Base-by-base conservation (phyloP, 371 early-diverging fungal species). In the Mucor sp. region DNA sequence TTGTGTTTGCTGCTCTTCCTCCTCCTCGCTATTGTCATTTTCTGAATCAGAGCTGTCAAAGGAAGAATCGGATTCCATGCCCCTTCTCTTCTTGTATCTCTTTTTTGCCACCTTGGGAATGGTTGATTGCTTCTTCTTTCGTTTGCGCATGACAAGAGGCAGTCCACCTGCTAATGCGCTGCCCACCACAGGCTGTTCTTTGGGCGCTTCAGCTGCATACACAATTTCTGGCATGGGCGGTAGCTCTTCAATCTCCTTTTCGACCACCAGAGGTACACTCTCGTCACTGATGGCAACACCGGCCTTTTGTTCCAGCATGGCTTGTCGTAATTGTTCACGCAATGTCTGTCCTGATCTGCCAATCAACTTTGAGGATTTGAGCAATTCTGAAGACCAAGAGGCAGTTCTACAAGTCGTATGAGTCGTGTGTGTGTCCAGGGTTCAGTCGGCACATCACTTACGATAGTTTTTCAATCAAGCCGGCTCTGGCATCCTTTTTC, bases 401-500 rank as follows among this genome's bases (percentile, higher is more conserved):
- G 92, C 82, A 47, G 77, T 79, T 53, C 86, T 71, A 62, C 6
- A 30, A n/a, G n/a, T n/a, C n/a, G n/a, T 55, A 2, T 30, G 30
- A 55, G 4, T 15, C 14, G 2, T 25, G 4, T 55, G 55, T 30
- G 30, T 50, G 23, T 21, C 11, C 2, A 23, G 53, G 27, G 50
- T n/a, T 44, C 15, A n/a, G 21, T 44, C 9, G 4, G n/a, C n/a
- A n/a, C n/a, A 17, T 43, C 44, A 57, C 67, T 63, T 82, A 79
- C 80, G 93, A 85, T 25, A 97, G 86, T 75, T 96, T 93, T 60
- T 92, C 90, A 48, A 96, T 72, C 28, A 97, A 77, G 17, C 85
- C 89, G 1, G 86, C 91, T 41, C 95, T 85, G 53, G 94, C 91
- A 65, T 97, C 97, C 83, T 97, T 98, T 77, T 97, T 96, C 74